Evolutionary conservation across 2,329 filamentous ascomycete species (phyloP).

Genomic region (Penicillium griseofulvum): DNA sequence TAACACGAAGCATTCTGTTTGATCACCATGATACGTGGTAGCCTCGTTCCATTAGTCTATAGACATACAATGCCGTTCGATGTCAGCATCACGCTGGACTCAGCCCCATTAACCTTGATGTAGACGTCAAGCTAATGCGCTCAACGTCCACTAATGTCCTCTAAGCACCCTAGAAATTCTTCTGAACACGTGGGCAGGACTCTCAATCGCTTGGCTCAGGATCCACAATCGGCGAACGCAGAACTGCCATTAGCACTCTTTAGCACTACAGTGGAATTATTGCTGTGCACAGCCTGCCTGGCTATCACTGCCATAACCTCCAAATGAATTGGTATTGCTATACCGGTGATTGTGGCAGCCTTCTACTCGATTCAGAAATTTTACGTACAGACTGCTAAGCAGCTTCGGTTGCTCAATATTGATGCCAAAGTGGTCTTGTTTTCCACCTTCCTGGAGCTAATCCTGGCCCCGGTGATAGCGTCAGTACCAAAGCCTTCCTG

Average conservation of each 20-base stretch:
- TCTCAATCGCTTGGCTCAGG: constrained; percentile 17
- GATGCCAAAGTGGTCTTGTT: constrained; percentile 17
- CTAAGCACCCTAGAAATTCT: constrained; percentile 6
- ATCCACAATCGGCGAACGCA: constrained; percentile 18
- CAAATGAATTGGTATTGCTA: background rate
- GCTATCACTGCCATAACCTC: too few relatives aligned
- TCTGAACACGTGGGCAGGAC: constrained; percentile 6
- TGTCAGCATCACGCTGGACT: too few relatives aligned
- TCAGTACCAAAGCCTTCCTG: too few relatives aligned
- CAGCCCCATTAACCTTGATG: too few relatives aligned
- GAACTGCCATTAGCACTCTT: constrained; percentile 13
- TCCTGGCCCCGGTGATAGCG: too few relatives aligned
- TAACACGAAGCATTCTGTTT: too few relatives aligned
- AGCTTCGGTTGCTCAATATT: constrained; percentile 48
- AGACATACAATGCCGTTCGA: too few relatives aligned
- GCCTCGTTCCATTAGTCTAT: too few relatives aligned
- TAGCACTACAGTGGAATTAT: background rate
- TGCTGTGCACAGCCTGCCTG: background rate
- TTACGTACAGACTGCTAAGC: constrained; percentile 57
- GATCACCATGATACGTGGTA: too few relatives aligned
- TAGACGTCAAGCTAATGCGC: too few relatives aligned
- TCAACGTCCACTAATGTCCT: background rate
- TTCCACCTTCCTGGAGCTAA: too few relatives aligned
- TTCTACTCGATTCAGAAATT: constrained; percentile 53
- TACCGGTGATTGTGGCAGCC: constrained; percentile 35